Conservation (phyloP, 164 flowering plant genomes). For the Platanus orientalis region DNA sequence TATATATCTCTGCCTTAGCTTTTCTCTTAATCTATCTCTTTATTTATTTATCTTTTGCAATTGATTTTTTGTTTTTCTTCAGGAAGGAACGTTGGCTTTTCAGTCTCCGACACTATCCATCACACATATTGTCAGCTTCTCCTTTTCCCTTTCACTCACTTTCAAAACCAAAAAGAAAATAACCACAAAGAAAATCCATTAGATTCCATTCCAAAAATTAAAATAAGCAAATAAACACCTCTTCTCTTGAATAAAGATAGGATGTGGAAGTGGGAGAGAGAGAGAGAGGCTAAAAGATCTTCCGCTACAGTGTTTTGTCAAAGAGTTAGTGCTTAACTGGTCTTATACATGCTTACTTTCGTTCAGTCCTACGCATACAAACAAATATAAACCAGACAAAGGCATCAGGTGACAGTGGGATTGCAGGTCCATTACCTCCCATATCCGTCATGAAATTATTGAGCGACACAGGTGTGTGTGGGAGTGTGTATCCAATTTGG, state of each 20-base stretch:
- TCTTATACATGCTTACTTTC: conserved; percentile 5
- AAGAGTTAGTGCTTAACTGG: neutral
- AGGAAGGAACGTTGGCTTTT: conserved; percentile 23
- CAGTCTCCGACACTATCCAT: conserved; percentile 21
- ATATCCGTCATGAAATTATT: conserved; percentile 18
- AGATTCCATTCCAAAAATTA: neutral
- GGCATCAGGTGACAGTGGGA: conserved; percentile 18
- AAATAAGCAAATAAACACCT: neutral
- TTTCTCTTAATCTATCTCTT: conserved; percentile 1
- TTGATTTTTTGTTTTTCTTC: conserved; percentile 10
- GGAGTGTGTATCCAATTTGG: no score
- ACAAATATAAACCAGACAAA: conserved; percentile 34
- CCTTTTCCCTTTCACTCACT: conserved; percentile 16
- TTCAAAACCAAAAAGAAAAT: conserved; percentile 2
- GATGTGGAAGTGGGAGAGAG: neutral
- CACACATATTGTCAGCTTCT: conserved; percentile 28
- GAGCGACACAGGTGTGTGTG: conserved; percentile 17
- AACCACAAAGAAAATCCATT: neutral
- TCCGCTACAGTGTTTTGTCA: neutral
- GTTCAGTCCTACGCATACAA: conserved; percentile 17
- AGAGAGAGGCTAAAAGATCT: neutral
- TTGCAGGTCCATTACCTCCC: conserved; percentile 9
- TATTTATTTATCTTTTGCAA: neutral
- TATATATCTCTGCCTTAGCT: neutral
- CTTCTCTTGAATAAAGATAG: neutral